Evolutionary conservation across 768 basidiomycete species (phyloP), one percentile per base, ranked within the genome.

Genomic region (Amanita fuliginea): DNA sequence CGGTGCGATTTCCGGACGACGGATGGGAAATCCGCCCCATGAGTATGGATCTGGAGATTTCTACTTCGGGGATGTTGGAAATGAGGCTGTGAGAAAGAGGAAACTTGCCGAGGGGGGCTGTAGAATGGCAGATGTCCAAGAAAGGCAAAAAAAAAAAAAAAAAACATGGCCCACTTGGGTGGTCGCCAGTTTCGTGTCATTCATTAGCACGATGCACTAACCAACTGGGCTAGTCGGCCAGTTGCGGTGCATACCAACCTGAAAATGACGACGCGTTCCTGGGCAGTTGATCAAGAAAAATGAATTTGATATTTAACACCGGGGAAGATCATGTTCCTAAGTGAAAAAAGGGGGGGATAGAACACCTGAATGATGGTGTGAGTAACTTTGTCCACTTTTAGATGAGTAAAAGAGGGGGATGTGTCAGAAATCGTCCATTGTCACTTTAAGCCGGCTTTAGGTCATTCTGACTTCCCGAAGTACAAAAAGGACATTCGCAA

Each of bases 151-250:
- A 18, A 11, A 14, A 9, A 42, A 41, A 34, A 42, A 41, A 28
- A 8, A 28, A n/a, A 2, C 8, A 9, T 80, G 79, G 80, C 80
- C 78, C 79, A 79, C 77, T 76, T 80, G 78, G 78, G n/a, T n/a
- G n/a, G n/a, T n/a, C n/a, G n/a, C n/a, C n/a, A n/a, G n/a, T 78
- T 82, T 81, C 77, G 79, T 76, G 77, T 24, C 5, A 24, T 24
- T 80, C 78, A 83, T 83, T 85, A 86, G 83, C 79, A 83, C 83
- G 78, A 85, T 83, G 83, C 84, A 86, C 84, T 86, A 86, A 87
- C 84, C 84, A 86, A 72, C 85, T 87, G 84, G 86, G 85, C 83
- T 85, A 86, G 81, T 77, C 83, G 81, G 82, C 83, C 82, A n/a
- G 6, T 24, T n/a, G 13, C 1, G 10, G 1, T 30, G 30, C 3